Conservation (phyloP, 2,329 filamentous ascomycete species). For the Colletotrichum phormii region DNA sequence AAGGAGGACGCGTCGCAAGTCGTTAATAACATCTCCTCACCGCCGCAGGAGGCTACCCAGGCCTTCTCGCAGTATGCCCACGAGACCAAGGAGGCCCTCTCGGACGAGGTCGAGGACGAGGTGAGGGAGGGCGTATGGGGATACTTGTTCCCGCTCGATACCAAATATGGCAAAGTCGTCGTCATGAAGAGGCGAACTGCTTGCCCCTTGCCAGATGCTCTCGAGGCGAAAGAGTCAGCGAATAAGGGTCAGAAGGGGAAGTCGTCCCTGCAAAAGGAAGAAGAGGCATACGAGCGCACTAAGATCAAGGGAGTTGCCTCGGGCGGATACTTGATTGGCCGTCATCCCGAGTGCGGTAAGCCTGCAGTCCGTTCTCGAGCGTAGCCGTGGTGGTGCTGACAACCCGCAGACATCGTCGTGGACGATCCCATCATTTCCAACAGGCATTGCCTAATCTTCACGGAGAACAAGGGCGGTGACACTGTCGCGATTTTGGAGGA, state of each 20-base stretch:
- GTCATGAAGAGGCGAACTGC: conserved; percentile 80
- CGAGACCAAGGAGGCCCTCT: conserved; percentile 76
- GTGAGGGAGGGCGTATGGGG: conserved; percentile 91
- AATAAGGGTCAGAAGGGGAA: conserved; percentile 55
- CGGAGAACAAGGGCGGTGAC: conserved; percentile 67
- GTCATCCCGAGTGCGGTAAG: conserved; percentile 94
- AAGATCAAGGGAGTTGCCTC: conserved; percentile 73
- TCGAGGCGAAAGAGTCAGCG: conserved; percentile 52
- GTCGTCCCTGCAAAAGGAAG: conserved; percentile 62
- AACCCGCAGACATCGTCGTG: conserved; percentile 73
- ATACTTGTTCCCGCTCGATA: conserved; percentile 86
- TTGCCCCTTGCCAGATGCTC: conserved; percentile 71
- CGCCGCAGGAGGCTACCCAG: conserved; percentile 69
- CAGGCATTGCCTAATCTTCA: conserved; percentile 79
- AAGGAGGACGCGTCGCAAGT: conserved; percentile 60
- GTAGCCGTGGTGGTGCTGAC: conserved; percentile 27
- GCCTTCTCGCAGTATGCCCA: conserved; percentile 77
- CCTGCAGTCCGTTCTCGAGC: conserved; percentile 39
- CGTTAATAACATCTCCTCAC: conserved; percentile 58
- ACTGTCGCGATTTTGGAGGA: conserved; percentile 87
- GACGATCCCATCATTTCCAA: conserved; percentile 88
- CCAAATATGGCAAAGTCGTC: conserved; percentile 72
- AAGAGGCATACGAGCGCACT: conserved; percentile 71
- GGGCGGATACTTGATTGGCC: conserved; percentile 89
- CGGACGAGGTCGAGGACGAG: conserved; percentile 88